Percentiles rank a stretch among this genome's conserved stretches.
Conservation (phyloP, 352 stramenopile genomes). For the Globisporangium nodosum region DNA sequence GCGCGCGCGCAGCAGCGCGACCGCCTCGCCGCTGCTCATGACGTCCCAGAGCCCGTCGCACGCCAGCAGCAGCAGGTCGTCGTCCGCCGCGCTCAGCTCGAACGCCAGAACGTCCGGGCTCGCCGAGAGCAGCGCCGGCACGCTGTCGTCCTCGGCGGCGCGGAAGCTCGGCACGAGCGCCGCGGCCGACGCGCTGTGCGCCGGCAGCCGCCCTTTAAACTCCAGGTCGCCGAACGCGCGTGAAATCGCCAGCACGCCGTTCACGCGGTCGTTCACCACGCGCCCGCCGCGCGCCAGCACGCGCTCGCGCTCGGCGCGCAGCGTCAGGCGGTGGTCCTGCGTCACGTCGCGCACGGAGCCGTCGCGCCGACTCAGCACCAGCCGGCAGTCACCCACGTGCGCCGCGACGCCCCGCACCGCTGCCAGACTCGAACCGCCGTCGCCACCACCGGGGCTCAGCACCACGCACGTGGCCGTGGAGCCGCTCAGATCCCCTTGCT, state of each 20-base stretch:
- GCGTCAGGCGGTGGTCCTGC: conserved; percentile 58
- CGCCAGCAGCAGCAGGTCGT: conserved; percentile 71
- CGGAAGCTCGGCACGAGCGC: conserved; percentile 6
- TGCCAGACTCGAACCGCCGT: conserved; percentile 1
- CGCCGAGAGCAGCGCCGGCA: conserved; percentile 43
- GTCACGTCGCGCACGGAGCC: conserved; percentile 47
- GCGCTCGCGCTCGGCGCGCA: conserved; percentile 37
- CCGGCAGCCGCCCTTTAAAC: conserved; percentile 54
- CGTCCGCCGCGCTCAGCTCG: conserved; percentile 24
- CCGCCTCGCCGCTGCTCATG: conserved; percentile 60
- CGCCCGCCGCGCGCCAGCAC: conserved; percentile 49
- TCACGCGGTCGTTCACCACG: conserved; percentile 81
- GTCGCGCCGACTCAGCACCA: conserved; percentile 42
- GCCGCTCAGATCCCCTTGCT: conserved; percentile 70
- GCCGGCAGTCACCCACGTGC: conserved; percentile 74
- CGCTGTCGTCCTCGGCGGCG: conserved; percentile 42
- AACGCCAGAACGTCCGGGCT: conserved; percentile 43
- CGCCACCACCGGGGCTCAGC: conserved; percentile 17
- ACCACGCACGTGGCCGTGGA: conserved; percentile 70
- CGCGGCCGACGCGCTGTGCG: conserved; percentile 5
- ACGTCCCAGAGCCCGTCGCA: conserved; percentile 86
- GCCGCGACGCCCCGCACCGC: conserved; percentile 30
- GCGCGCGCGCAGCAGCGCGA: conserved; percentile 43
- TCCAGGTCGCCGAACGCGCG: conserved; percentile 80
- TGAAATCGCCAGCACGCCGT: conserved; percentile 83